Conservation (phyloP, 768 basidiomycete species). For the Solioccasus polychromus region DNA sequence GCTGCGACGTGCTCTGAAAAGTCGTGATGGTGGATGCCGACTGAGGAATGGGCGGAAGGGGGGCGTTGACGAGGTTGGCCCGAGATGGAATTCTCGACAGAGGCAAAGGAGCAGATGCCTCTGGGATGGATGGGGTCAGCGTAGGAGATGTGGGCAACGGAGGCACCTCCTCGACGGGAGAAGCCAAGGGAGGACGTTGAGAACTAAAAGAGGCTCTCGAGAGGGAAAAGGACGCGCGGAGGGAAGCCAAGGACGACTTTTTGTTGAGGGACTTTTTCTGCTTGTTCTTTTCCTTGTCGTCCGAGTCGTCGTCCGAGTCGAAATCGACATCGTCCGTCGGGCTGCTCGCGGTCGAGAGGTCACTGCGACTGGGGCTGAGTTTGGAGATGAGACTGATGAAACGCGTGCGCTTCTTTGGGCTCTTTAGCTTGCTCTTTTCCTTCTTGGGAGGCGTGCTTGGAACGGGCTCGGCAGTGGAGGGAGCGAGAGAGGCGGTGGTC, state of each 20-base stretch:
- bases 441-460: constrained; percentile 13
- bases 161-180: constrained; percentile 23
- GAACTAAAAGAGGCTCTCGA: constrained; percentile 30
- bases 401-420: constrained; percentile 30
- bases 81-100: constrained; percentile 26
- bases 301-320: constrained; percentile 23
- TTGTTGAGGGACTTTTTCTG: constrained; percentile 23
- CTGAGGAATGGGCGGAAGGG: constrained; percentile 28
- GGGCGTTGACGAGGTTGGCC: constrained; percentile 3
- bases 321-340: constrained; percentile 13
- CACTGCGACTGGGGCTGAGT: constrained; percentile 28
- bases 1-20: constrained; percentile 20
- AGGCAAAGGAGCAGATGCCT: too few relatives aligned
- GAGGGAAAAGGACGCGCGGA: constrained; percentile 29
- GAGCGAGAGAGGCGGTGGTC: constrained; percentile 28
- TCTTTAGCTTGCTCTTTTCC: constrained; percentile 27
- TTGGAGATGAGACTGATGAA: constrained; percentile 33
- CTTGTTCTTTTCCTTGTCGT: constrained; percentile 16
- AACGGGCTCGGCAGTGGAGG: constrained; percentile 11
- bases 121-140: constrained; percentile 2
- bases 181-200: constrained; percentile 20
- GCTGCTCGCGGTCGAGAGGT: constrained; percentile 10
- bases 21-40: constrained; percentile 28
- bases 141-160: constrained; percentile 29
- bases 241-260: constrained; percentile 30